Conservation (phyloP, 768 basidiomycete genomes). For the Imleria badia region DNA sequence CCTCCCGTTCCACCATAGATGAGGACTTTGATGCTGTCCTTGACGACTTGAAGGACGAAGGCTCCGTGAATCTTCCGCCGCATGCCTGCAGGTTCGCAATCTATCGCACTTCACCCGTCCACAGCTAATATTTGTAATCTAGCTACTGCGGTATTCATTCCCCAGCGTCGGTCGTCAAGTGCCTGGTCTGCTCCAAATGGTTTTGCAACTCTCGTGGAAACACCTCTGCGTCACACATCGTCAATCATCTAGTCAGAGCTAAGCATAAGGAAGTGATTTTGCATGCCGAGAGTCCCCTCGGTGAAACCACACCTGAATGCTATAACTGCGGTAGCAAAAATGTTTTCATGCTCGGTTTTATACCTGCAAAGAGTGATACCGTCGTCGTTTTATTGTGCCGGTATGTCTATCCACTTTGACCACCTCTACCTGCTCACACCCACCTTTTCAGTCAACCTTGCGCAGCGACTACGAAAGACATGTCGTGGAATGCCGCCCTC, state of each 20-base stretch:
- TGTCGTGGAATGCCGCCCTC: constrained; percentile 96
- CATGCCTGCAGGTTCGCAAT: constrained; percentile 90
- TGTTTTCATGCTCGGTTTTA: constrained; percentile 99
- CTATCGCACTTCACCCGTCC: constrained; percentile 1
- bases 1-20: constrained; percentile 45
- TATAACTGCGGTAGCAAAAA: constrained; percentile 99
- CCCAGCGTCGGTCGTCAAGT: constrained; percentile 96
- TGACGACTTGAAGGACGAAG: constrained; percentile 86
- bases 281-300: constrained; percentile 92
- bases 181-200: constrained; percentile 89
- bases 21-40: constrained; percentile 90
- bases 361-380: constrained; percentile 98
- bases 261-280: constrained; percentile 99
- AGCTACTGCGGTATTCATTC: constrained; percentile 99
- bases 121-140: constrained; percentile 8
- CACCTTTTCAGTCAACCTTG: constrained; percentile 79
- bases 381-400: constrained; percentile 97
- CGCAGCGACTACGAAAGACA: constrained; percentile 95
- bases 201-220: constrained; percentile 99
- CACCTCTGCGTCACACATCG: constrained; percentile 97
- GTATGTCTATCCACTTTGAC: constrained; percentile 42
- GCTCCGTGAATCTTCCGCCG: constrained; percentile 74
- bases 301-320: constrained; percentile 97
- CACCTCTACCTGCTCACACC: background rate
- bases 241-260: constrained; percentile 97